These are phyloP conservation scores for Xylaria scruposa DNA, from an alignment of 495 filamentous ascomycete species.

Conservation along the genomic window DNA sequence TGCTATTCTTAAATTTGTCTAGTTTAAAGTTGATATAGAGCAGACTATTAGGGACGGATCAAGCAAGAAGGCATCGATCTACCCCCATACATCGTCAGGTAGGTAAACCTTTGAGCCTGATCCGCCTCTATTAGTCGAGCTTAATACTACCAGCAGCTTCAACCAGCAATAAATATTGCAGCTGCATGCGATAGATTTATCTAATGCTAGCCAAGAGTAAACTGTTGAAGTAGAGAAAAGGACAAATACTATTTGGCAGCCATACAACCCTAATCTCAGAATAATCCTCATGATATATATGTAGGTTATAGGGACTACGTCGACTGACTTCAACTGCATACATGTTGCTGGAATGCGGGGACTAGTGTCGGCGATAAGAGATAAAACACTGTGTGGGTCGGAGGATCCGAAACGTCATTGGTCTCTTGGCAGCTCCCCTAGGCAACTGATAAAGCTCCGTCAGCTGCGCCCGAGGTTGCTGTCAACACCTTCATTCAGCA, in stretches of 20 bases:
- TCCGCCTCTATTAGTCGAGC: too few relatives aligned
- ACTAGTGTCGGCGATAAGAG: neutral
- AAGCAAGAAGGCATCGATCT: too few relatives aligned
- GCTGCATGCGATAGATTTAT: neutral
- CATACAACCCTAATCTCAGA: neutral
- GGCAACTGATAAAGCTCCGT: slow-evolving; percentile 8
- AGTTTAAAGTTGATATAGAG: neutral
- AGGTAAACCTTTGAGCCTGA: too few relatives aligned
- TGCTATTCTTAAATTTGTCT: too few relatives aligned
- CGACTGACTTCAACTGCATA: neutral
- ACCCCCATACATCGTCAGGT: too few relatives aligned
- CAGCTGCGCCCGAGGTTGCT: neutral
- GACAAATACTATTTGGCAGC: neutral
- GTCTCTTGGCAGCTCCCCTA: slow-evolving; percentile 12
- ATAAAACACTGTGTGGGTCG: neutral
- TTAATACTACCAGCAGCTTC: too few relatives aligned
- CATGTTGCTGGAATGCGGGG: neutral
- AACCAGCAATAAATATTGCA: neutral
- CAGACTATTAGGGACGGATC: neutral
- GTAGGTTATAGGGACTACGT: neutral
- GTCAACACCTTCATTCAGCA: neutral
- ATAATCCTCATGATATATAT: neutral
- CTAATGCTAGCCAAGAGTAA: neutral
- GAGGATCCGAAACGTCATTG: slow-evolving; percentile 17
- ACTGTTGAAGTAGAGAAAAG: neutral